These are phyloP conservation scores for Scheffersomyces lignicola DNA, from an alignment of 1,139 yeast species.

Conservation along the genomic window DNA sequence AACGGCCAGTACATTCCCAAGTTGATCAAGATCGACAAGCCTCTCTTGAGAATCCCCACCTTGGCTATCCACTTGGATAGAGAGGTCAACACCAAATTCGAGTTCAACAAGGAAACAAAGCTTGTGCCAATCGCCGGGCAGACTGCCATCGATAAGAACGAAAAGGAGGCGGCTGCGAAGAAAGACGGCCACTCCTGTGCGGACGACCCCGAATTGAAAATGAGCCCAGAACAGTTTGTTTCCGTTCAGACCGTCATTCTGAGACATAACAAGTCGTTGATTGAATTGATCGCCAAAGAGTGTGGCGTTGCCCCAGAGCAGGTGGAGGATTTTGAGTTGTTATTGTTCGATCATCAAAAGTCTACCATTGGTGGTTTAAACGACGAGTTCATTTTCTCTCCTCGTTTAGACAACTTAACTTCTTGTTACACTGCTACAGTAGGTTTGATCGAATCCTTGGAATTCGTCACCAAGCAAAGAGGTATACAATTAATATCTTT, in stretches of 20 bases:
- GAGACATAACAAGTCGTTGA: slow-evolving; percentile 74
- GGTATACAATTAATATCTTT: slow-evolving; percentile 74
- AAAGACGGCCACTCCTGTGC: slow-evolving; percentile 32
- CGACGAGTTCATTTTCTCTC: slow-evolving; percentile 88
- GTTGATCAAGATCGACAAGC: slow-evolving; percentile 77
- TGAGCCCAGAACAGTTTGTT: slow-evolving; percentile 56
- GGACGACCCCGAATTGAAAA: slow-evolving; percentile 43
- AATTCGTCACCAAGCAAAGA: slow-evolving; percentile 39
- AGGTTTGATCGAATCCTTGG: slow-evolving; percentile 62
- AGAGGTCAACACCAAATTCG: slow-evolving; percentile 74
- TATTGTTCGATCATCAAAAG: slow-evolving; percentile 83
- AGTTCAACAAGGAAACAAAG: slow-evolving; percentile 86
- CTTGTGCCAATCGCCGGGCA: slow-evolving; percentile 87
- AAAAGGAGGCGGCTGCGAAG: slow-evolving; percentile 17
- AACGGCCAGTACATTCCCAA: slow-evolving; percentile 60
- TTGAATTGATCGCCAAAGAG: slow-evolving; percentile 69
- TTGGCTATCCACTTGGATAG: slow-evolving; percentile 90
- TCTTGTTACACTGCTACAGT: slow-evolving; percentile 79
- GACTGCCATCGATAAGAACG: slow-evolving; percentile 35
- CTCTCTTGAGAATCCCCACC: slow-evolving; percentile 88
- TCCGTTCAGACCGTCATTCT: slow-evolving; percentile 65
- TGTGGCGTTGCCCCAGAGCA: slow-evolving; percentile 46
- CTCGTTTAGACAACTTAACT: slow-evolving; percentile 89
- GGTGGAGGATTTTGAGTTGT: slow-evolving; percentile 87
- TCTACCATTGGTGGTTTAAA: slow-evolving; percentile 84